Base-by-base conservation (phyloP, 352 stramenopile genomes). In the Phytophthora cryptogea region DNA sequence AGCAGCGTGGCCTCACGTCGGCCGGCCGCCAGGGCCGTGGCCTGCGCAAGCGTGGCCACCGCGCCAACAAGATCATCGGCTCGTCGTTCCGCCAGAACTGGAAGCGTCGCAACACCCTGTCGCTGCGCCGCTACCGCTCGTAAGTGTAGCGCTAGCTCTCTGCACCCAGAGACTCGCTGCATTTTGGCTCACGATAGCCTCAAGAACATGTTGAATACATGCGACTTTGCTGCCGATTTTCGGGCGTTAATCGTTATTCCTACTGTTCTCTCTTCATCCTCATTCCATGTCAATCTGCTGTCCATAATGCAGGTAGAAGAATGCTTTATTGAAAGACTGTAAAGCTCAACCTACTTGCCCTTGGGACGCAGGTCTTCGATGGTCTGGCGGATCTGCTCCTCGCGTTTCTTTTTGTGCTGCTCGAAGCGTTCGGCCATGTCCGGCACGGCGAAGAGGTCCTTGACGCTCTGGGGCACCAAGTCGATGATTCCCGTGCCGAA, bases 1-100 rank as follows among this genome's bases (percentile, higher is more conserved):
- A 99, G 86, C 90, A 95, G 73, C 95, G 98, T 86, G 98, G 98
- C 39, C 96, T 99, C 63, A 99, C 98, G 31, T 98, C 92, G 56
- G 97, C 98, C 42, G 98, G 98, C 75, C 92, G 97, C 81, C 92
- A 98, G 79, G 84, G 78, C 73, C 96, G 98, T 90, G 98, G 98
- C 68, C 85, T 99, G 45, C 93, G 96, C 81, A 99, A 99, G 87
- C 95, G 83, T 67, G 97, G 98, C 77, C 98, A 99, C 93, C 90
- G 96, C 73, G 97, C 97, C 78, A 99, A 99, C 90, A 98, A 99
- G 78, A 98, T 98, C 80, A 99, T 97, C 53, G 98, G 98, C 74
- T 97, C 92, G 71, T 99, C 96, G 63, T 89, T 90, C 81, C 87
- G 95, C 78, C 90, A 95, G 68, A 97, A 98, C 86, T 99, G 98